Evolutionary conservation across 176 grass and related monocot species (phyloP).

Genomic region (Carex cristatella): DNA sequence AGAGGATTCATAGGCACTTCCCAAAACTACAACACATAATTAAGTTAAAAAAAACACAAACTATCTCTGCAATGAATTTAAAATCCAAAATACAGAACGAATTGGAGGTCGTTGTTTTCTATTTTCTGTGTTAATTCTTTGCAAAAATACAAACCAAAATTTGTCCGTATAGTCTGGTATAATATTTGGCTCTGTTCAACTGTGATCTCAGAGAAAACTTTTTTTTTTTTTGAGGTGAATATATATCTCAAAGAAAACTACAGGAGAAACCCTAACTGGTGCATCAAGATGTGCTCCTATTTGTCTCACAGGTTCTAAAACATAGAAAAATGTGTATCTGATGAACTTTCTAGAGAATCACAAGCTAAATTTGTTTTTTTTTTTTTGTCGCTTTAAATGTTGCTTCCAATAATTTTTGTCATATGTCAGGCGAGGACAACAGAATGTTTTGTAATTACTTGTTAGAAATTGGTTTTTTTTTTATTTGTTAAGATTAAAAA

Average conservation of each 20-base stretch:
- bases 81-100: background rate
- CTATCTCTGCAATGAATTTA: background rate
- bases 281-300: background rate
- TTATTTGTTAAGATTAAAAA: background rate
- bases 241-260: background rate
- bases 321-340: background rate
- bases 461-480: background rate
- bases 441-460: background rate
- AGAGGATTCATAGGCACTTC: background rate
- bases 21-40: background rate
- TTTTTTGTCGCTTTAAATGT: background rate
- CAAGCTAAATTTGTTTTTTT: slow-evolving; percentile 1
- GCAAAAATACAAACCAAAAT: background rate
- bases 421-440: slow-evolving; percentile 2
- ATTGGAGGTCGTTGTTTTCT: background rate
- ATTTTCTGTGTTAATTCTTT: background rate
- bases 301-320: slow-evolving; percentile 6
- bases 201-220: background rate
- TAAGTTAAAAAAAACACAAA: background rate
- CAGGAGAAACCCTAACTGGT: background rate
- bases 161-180: background rate
- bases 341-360: slow-evolving; percentile 23
- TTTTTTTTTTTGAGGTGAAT: too few relatives aligned
- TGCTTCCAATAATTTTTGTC: background rate
- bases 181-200: background rate